Percentiles rank a stretch among this genome's conserved stretches.
Evolutionary conservation across 2,329 filamentous ascomycete species (phyloP).

Genomic region (Didymella exigua): DNA sequence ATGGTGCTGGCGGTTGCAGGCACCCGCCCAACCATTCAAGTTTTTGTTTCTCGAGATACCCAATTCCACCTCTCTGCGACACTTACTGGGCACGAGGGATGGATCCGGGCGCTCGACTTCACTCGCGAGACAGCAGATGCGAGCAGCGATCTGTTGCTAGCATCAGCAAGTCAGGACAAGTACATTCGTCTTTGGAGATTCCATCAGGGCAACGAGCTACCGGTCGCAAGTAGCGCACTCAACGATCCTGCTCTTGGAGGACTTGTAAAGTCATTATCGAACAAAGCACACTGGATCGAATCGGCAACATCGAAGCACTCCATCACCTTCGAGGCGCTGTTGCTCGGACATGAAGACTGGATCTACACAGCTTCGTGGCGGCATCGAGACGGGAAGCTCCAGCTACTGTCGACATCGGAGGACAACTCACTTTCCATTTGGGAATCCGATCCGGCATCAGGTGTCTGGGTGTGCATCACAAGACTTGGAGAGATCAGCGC

Average conservation of each 20-base stretch:
- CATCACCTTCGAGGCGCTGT: constrained; percentile 88
- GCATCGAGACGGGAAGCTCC: constrained; percentile 61
- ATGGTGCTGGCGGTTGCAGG: constrained; percentile 83
- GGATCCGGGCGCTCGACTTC: constrained; percentile 87
- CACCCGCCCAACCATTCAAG: constrained; percentile 79
- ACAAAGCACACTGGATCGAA: constrained; percentile 82
- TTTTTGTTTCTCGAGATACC: constrained; percentile 67
- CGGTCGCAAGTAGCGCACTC: constrained; percentile 60
- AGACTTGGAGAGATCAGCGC: constrained; percentile 91
- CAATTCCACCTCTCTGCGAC: constrained; percentile 76
- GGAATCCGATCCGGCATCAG: constrained; percentile 81
- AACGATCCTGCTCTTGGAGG: constrained; percentile 63
- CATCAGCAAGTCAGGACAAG: constrained; percentile 96
- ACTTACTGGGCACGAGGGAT: constrained; percentile 88
- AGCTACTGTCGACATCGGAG: constrained; percentile 86
- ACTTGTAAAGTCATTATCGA: constrained; percentile 77
- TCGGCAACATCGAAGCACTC: constrained; percentile 68
- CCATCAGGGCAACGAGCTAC: constrained; percentile 70
- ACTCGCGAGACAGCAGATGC: constrained; percentile 62
- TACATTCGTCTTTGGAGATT: constrained; percentile 94
- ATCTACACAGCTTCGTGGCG: constrained; percentile 88
- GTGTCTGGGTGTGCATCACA: constrained; percentile 87
- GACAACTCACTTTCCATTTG: constrained; percentile 95
- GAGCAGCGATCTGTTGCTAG: constrained; percentile 75
- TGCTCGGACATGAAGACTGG: constrained; percentile 97